Conservation (phyloP, 768 basidiomycete genomes). For the Leucosporidium yakuticum region DNA sequence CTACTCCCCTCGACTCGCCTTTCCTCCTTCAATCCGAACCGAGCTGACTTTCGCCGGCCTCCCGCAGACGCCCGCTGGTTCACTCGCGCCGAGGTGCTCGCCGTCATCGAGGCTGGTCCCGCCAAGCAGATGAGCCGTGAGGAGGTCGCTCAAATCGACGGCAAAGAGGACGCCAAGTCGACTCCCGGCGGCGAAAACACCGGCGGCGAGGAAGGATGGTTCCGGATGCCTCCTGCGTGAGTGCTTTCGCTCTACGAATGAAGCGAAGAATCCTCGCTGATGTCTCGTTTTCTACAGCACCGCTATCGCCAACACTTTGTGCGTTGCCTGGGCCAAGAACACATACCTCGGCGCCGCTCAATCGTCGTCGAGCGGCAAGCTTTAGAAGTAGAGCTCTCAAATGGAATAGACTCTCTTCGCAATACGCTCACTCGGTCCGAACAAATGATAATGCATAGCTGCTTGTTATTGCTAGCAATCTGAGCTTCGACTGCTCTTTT, state of each 20-base stretch:
- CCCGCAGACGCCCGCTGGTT: slow-evolving; percentile 82
- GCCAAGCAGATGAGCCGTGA: slow-evolving; percentile 31
- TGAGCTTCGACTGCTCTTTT: not conserved
- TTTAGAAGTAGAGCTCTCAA: not conserved
- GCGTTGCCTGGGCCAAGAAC: slow-evolving; percentile 33
- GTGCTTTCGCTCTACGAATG: not conserved
- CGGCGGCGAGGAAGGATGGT: too few species aligned
- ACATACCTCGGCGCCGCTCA: slow-evolving; percentile 8
- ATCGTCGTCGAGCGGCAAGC: not conserved
- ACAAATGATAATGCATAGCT: too few species aligned
- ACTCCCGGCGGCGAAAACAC: not conserved
- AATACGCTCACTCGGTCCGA: too few species aligned
- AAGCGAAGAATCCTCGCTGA: not conserved
- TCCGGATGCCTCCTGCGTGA: slow-evolving; percentile 37
- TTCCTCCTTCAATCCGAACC: too few species aligned
- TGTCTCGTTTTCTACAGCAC: slow-evolving; percentile 17
- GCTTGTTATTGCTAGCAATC: too few species aligned
- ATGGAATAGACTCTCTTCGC: too few species aligned
- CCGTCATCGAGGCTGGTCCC: slow-evolving; percentile 49
- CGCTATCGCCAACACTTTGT: slow-evolving; percentile 39
- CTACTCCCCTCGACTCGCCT: slow-evolving; percentile 20
- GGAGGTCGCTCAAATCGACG: slow-evolving; percentile 35
- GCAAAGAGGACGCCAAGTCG: slow-evolving; percentile 4
- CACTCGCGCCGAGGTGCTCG: slow-evolving; percentile 63
- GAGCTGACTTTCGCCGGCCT: not conserved